Evolutionary conservation across 73 alveolate species (phyloP).

Genomic region (Paramecium tetraurelia): DNA sequence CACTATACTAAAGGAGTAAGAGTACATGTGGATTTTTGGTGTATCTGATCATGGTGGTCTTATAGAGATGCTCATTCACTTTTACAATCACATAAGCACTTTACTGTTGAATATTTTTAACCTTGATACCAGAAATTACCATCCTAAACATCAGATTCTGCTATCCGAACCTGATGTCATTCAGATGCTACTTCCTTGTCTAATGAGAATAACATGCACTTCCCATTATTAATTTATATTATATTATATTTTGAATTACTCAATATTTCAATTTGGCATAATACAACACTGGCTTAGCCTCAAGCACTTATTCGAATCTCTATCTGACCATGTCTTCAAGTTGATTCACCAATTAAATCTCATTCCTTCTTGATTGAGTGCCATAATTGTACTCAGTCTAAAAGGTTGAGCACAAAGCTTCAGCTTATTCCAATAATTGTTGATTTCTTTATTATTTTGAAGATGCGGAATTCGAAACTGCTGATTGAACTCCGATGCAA

Average conservation of each 20-base stretch:
- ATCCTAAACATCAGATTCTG: not conserved
- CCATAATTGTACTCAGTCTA: not conserved
- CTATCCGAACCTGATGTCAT: slow-evolving; percentile 17
- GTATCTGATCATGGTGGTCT: slow-evolving; percentile 25
- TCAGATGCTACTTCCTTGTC: not conserved
- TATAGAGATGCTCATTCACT: not conserved
- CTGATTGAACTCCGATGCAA: slow-evolving; percentile 30
- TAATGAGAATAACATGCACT: not conserved
- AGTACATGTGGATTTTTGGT: slow-evolving; percentile 30
- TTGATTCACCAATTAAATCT: not conserved
- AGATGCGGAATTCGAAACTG: not conserved
- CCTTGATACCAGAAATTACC: slow-evolving; percentile 20
- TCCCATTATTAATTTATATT: not conserved
- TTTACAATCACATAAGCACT: slow-evolving; percentile 13
- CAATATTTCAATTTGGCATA: not conserved
- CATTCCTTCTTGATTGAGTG: slow-evolving; percentile 7
- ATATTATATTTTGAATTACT: not conserved
- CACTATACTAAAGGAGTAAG: slow-evolving; percentile 2
- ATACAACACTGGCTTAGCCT: not conserved
- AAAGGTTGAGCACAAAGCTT: not conserved
- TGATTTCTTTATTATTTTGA: not conserved
- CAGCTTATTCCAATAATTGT: not conserved
- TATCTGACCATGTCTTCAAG: not conserved
- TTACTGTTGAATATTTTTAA: not conserved
- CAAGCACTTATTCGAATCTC: not conserved